Evolutionary conservation across 1,284 basidiomycete genomes (phyloP).

Genomic region (Cryptococcus neoformans): DNA sequence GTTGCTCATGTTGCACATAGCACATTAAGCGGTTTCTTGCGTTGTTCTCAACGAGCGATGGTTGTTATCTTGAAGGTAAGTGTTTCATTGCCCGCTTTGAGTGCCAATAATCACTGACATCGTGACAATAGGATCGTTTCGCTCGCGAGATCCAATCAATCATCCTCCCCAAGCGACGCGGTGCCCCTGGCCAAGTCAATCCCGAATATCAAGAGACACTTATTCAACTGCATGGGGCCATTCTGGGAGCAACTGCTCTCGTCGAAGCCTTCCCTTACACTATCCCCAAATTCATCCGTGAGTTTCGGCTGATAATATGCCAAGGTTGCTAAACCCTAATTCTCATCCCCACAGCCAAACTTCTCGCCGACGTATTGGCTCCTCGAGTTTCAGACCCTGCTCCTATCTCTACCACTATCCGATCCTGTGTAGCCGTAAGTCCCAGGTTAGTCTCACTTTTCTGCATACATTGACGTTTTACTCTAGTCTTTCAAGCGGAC

Average conservation of each 20-base stretch:
- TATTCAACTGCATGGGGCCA: conserved; percentile 77
- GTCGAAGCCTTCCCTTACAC: conserved; percentile 61
- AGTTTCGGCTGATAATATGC: conserved; percentile 58
- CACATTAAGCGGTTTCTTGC: conserved; percentile 81
- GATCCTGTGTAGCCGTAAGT: conserved; percentile 68
- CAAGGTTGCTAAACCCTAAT: neutral
- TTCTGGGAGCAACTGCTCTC: conserved; percentile 67
- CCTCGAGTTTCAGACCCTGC: conserved; percentile 82
- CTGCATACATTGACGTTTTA: conserved; percentile 57
- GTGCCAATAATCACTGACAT: neutral
- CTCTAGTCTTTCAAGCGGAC: conserved; percentile 48
- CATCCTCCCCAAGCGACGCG: conserved; percentile 66
- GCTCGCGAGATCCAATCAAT: conserved; percentile 61
- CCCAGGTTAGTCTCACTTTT: conserved; percentile 23
- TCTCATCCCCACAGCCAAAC: conserved; percentile 18
- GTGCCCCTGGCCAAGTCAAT: conserved; percentile 52
- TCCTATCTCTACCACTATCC: conserved; percentile 86
- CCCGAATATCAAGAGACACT: conserved; percentile 70
- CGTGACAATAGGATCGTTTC: conserved; percentile 66
- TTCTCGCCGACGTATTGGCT: conserved; percentile 44
- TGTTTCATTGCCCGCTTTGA: neutral
- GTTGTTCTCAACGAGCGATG: conserved; percentile 87
- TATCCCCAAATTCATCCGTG: conserved; percentile 67
- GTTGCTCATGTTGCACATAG: conserved; percentile 13
- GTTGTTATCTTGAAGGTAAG: conserved; percentile 79